A percentile compares a stretch with the other conserved stretches of the same genome.
Evolutionary conservation across 1,284 basidiomycete species (phyloP).

Genomic region (Salmacisia buchloeana): DNA sequence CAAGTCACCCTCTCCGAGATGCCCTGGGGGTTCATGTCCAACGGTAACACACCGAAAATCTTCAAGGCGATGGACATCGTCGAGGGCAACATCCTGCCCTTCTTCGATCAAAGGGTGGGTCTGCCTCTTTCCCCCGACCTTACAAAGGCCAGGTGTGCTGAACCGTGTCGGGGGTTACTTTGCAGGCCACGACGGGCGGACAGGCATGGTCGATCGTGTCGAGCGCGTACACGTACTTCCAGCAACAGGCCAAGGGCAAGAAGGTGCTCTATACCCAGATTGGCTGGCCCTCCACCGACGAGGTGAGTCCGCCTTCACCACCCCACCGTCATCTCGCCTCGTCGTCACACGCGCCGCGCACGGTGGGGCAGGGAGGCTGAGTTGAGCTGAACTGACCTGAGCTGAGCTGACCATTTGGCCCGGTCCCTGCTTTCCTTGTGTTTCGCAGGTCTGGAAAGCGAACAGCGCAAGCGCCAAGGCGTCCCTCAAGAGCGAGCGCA

Average conservation of each 20-base stretch:
- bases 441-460: conserved; percentile 25
- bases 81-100: conserved; percentile 66
- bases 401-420: not conserved
- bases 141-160: not conserved
- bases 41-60: conserved; percentile 55
- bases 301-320: too few relatives aligned
- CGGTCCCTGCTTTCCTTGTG: not conserved
- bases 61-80: conserved; percentile 64
- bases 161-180: not conserved
- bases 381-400: not conserved
- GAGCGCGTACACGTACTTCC: conserved; percentile 62
- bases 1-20: conserved; percentile 63
- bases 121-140: not conserved
- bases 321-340: too few relatives aligned
- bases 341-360: too few relatives aligned
- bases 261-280: conserved; percentile 56
- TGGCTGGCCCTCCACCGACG: conserved; percentile 40
- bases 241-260: conserved; percentile 28
- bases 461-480: conserved; percentile 32
- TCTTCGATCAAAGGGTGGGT: conserved; percentile 57
- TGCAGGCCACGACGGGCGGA: conserved; percentile 60
- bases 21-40: conserved; percentile 57
- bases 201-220: conserved; percentile 63
- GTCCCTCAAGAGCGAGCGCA: conserved; percentile 50
- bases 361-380: too few relatives aligned